Percentiles rank a stretch among this genome's conserved stretches.
Conservation (phyloP, 2,329 filamentous ascomycete genomes). For the Alternaria sp. region DNA sequence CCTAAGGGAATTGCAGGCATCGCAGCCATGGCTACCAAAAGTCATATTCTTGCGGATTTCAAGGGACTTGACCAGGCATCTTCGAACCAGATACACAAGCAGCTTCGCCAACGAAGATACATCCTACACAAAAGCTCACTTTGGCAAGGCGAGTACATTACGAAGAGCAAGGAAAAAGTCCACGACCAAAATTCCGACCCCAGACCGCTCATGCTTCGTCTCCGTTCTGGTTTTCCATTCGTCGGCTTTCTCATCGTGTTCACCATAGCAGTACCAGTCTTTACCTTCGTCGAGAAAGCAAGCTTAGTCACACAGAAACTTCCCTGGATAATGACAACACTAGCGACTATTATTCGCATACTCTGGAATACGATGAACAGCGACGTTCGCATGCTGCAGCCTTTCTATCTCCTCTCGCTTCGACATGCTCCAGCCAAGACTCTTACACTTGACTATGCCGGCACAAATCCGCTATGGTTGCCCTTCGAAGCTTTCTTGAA, state of each 20-base stretch:
- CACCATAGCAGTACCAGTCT: constrained; percentile 64
- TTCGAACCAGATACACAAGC: constrained; percentile 72
- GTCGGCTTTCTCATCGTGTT: constrained; percentile 66
- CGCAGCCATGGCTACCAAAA: constrained; percentile 77
- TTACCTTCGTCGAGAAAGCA: constrained; percentile 66
- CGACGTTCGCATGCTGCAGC: constrained; percentile 75
- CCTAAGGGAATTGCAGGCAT: constrained; percentile 77
- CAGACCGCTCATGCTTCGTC: constrained; percentile 73
- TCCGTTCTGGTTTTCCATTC: constrained; percentile 67
- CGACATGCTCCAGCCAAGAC: constrained; percentile 71
- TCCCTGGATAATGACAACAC: constrained; percentile 73
- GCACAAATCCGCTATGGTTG: constrained; percentile 72
- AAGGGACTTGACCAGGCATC: constrained; percentile 73
- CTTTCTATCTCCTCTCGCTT: constrained; percentile 73
- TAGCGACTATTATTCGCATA: too few species aligned
- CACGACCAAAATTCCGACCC: constrained; percentile 60
- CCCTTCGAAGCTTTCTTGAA: constrained; percentile 69
- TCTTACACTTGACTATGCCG: constrained; percentile 76
- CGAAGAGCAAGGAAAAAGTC: constrained; percentile 58
- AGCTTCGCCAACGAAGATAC: constrained; percentile 72
- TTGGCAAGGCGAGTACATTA: constrained; percentile 67
- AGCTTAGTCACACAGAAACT: constrained; percentile 66
- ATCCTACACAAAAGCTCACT: constrained; percentile 74
- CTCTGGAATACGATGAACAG: constrained; percentile 74
- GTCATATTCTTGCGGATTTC: constrained; percentile 77